Base-by-base conservation (phyloP, 768 basidiomycete genomes). In the Hemileccinum rubropunctum region DNA sequence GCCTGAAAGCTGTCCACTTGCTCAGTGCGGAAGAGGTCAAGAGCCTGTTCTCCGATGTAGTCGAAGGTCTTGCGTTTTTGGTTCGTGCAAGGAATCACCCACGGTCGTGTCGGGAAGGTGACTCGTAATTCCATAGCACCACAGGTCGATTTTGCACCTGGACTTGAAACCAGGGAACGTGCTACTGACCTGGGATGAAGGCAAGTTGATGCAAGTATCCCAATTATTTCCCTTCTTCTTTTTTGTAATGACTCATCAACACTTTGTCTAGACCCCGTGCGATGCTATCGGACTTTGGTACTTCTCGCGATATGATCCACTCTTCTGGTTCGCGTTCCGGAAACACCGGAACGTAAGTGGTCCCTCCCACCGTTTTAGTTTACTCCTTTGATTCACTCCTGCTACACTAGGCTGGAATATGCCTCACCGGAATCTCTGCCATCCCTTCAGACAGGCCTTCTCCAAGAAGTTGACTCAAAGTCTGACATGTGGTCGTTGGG, bases 401-500 rank as follows among this genome's bases (percentile, higher is more conserved):
- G 18, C 14, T 36, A 5, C 13, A 17, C 27, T 45, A 90, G 88
- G 1, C 74, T 97, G 45, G 93, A 95, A 72, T 95, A 89, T 60
- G 81, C 88, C 13, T 84, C 92, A 0, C 95, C 95, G 0, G 95
- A 98, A 65, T 88, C 91, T 0, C 75, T 98, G 1, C 82, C 84
- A 3, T 80, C 82, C 0, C 82, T 80, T 13, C 68, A 73, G 6
- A 85, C 82, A 0, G 89, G 90, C 0, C 67, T 76, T 18, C 80
- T 89, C 8, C 75, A 73, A 8, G 84, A 88, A 40, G 76, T 91
- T 3, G 87, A 91, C 59, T 91, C 91, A 0, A 94, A 94, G 61
- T 81, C 89, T 4, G 95, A 98, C 63, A 93, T 97, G 84, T 98
- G 95, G 95, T 91, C 91, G 6, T 76, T 98, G 14, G 95, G 95